Conservation (phyloP, 371 early-diverging fungal species). For the Apophysomyces elegans region DNA sequence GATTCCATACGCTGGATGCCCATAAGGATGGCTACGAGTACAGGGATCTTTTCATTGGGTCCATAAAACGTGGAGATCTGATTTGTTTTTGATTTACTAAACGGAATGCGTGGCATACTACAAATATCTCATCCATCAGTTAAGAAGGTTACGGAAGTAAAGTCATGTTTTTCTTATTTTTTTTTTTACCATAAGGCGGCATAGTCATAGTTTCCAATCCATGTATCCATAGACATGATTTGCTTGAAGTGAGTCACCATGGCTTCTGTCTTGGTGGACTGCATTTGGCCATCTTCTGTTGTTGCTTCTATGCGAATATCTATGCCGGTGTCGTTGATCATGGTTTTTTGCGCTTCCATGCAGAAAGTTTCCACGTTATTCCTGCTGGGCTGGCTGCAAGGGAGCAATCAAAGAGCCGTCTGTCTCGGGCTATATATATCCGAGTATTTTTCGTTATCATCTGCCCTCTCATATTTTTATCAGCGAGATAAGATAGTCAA, state of each 20-base stretch:
- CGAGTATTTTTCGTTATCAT: background rate
- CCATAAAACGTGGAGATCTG: conserved; percentile 34
- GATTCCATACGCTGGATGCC: conserved; percentile 32
- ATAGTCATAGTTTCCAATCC: conserved; percentile 45
- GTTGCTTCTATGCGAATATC: conserved; percentile 20
- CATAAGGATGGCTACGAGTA: conserved; percentile 36
- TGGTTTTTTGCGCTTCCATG: conserved; percentile 23
- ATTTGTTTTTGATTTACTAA: conserved; percentile 14
- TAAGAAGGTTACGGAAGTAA: background rate
- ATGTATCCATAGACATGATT: conserved; percentile 15
- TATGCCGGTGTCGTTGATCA: background rate
- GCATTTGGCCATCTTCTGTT: background rate
- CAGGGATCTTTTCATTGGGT: conserved; percentile 35
- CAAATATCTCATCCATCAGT: background rate
- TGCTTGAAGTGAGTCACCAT: background rate
- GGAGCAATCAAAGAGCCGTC: conserved; percentile 4
- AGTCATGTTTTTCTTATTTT: background rate
- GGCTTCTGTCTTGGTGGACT: too few relatives aligned
- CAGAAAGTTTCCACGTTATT: conserved; percentile 5
- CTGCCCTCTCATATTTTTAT: background rate
- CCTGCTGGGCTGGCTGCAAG: conserved; percentile 31
- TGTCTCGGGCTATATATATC: background rate
- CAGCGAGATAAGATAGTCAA: background rate
- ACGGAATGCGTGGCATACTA: conserved; percentile 38
- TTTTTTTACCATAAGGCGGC: conserved; percentile 30